Evolutionary conservation across 73 alveolate species (phyloP), one percentile per base, ranked within the genome.

Genomic region (Tetrahymena elliotti): DNA sequence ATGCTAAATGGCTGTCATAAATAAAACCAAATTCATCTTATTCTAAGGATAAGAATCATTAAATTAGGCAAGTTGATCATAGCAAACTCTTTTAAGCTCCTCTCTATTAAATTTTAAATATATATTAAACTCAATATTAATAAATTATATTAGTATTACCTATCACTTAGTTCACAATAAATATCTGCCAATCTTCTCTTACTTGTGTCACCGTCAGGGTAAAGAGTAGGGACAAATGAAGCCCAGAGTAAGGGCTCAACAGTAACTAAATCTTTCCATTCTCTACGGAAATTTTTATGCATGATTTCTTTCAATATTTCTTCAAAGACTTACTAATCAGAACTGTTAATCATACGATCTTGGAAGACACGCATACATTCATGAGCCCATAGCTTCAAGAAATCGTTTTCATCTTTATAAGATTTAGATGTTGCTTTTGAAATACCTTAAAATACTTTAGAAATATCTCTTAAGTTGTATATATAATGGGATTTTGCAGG

Each of bases 401-500:
- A 96, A 40, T 99, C 99, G 93, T 96, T 97, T 18, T 97, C 99
- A 68, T 93, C 97, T 94, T 97, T 96, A 41, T 98, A 96, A 27
- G 98, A 98, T 96, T 95, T 96, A 22, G 98, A 96, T 38, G 95
- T 84, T 33, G 99, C 99, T 93, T 98, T 97, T 27, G 99, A 95
- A 95, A 99, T 98, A 36, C 99, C 99, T 95, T 99, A 99, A 97
- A 98, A 98, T n/a, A 99, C 99, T 97, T 98, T 99, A 83, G 99
- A 98, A 41, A 99, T 98, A 96, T 99, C 99, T 96, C 99, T 99
- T 94, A 99, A 97, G 95, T 99, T 99, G 98, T 98, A 99, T 82
- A 99, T 98, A 98, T 99, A 99, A 94, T 99, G 99, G 34, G 99
- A 98, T 96, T 99, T 99, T 15, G 99, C 99, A 9, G 99, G 99